Evolutionary conservation across 805 yeast genomes (phyloP), one percentile per base, ranked within the genome.

Genomic region (Candida adriatica): DNA sequence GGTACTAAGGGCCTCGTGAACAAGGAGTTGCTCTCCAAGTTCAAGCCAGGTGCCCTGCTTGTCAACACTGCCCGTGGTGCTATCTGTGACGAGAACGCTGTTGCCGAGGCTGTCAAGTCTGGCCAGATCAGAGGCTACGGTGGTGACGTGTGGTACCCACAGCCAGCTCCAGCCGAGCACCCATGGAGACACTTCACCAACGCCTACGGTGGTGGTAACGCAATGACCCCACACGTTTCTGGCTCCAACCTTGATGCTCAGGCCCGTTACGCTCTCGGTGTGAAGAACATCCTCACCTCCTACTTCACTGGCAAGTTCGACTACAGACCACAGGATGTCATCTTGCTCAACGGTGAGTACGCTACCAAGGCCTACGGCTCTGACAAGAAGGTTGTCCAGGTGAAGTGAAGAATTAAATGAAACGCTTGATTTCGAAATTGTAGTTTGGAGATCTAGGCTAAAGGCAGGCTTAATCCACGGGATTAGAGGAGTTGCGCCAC

Each of bases 91-190:
- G 79, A 73, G 29, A 68, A 79, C 49, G 92, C 77, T 45, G 81
- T 82, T 41, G 87, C 85, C 0, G 87, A 66, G 10, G 90, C 90
- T 1, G 70, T 82, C 24, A 52, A 64, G 33, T 59, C 73, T 23
- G 92, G 92, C 30, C 78, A 77, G 46, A 54, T 82, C 30, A 65
- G 79, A 48, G 90, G 88, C 31, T 82, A 81, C 53, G 92, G 88
- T 48, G 92, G 90, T 46, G 92, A 82, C 57, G 92, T 82, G 31
- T 81, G 90, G 86, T 70, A 50, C 63, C 79, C 79, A n/a, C 94
- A 82, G 58, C 94, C 94, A 26, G 83, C 90, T 17, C 86, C 87
- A 42, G 61, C 63, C 33, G 68, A 68, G 55, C 87, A 80, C 51
- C 87, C 87, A 43, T 82, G 92, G 92, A 68, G 86, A 66, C 34